Evolutionary conservation across 352 stramenopile genomes (phyloP), one percentile per base, ranked within the genome.

Genomic region (Albugo laibachii): DNA sequence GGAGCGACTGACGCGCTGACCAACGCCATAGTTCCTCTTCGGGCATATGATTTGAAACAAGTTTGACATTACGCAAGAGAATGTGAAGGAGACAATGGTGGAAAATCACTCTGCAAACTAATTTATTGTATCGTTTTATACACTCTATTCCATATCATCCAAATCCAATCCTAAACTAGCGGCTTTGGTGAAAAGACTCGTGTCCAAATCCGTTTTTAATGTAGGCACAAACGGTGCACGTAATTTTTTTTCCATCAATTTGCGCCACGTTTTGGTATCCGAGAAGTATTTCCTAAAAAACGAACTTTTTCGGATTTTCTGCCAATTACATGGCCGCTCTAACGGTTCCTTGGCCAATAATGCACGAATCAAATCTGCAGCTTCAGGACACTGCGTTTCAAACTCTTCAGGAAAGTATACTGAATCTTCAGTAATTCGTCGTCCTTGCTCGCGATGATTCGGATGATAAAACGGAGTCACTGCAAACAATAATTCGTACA

Each of bases 401-500:
- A 70, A 78, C 34, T 60, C 57, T 2, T 67, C 47, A 5, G 73
- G 66, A 36, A 92, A 87, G 37, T 52, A 34, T 37, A 93, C 54
- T 11, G 49, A 35, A 13, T 68, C 64, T 6, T 65, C 56, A 21
- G 66, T 61, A 49, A 94, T 91, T n/a, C 66, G 58, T 8, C 79
- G 61, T 27, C 78, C 66, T 53, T 84, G 70, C 27, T 81, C 68
- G 18, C 75, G 73, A 2, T 48, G 50, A 40, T 92, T 94, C 1
- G 52, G 14, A 44, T 80, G 65, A 56, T 95, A 96, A 56, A 97
- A 98, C 14, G 73, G 70, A 11, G 70, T 80, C 1, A 36, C 39
- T 5, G 63, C 73, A 35, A 70, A 70, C 11, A 83, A 49, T 45
- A 83, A 54, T 39, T 83, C 73, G 44, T 74, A 83, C 46, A 87